Percentiles rank a stretch among this genome's conserved stretches.
These are phyloP conservation scores for Oryza glumipatula DNA, from an alignment of 176 grass and related monocot genomes.

Conservation along the genomic window DNA sequence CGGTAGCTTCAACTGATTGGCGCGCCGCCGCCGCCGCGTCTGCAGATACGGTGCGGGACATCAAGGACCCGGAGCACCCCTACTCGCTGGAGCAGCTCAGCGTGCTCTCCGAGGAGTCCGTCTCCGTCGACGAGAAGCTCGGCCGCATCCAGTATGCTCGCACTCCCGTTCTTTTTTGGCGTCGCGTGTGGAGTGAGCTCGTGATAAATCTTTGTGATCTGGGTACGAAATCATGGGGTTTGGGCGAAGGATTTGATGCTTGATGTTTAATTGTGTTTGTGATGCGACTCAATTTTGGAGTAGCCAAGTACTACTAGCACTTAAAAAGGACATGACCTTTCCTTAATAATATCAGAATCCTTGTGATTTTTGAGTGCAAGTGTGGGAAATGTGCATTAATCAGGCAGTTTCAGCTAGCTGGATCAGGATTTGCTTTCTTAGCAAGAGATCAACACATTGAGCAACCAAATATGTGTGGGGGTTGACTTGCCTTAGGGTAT, in stretches of 20 bases:
- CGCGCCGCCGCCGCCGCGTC: not conserved
- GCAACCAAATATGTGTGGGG: not conserved
- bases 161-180: too few species aligned
- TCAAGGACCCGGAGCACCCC: constrained; percentile 99
- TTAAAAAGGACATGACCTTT: not conserved
- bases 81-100: constrained; percentile 99
- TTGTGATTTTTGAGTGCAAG: constrained; percentile 1
- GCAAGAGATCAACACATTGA: not conserved
- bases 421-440: not conserved
- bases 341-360: not conserved
- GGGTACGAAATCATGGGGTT: not conserved
- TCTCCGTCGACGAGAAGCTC: constrained; percentile 89
- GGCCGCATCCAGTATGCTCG: constrained; percentile 71
- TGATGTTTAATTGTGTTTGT: not conserved
- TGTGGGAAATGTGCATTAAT: not conserved
- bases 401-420: not conserved
- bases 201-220: not conserved
- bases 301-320: not conserved
- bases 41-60: constrained; percentile 90
- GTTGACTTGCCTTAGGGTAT: not conserved
- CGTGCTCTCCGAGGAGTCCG: constrained; percentile 92
- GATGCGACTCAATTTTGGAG: not conserved
- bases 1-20: constrained; percentile 3
- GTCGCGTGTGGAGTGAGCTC: not conserved
- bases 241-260: not conserved